phyloP scores from a whole-genome alignment of 2,329 filamentous ascomycete species.

The Neofusicoccum sp. region DNA sequence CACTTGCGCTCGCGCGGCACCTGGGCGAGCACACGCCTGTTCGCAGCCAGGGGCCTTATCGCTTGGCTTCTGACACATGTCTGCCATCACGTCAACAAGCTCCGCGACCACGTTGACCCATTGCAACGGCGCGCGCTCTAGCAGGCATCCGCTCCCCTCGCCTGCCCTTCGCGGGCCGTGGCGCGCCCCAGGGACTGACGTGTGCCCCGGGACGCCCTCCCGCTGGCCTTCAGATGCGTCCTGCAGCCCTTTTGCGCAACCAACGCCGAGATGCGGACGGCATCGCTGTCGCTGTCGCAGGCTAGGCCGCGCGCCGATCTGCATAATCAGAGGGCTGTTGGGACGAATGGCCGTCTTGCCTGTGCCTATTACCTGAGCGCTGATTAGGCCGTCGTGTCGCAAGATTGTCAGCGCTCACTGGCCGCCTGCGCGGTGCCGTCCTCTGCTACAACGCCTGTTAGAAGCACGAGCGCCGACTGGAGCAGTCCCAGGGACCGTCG shows the following conservation, averaged over 20 bases:
- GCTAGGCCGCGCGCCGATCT: not conserved
- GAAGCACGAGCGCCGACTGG: not conserved
- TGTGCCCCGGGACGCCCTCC: not conserved
- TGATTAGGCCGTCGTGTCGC: not conserved
- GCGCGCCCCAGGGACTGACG: not conserved
- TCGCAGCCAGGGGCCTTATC: not conserved
- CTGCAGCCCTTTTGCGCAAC: not conserved
- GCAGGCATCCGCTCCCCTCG: not conserved
- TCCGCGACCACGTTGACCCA: conserved; percentile 3
- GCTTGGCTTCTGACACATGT: conserved; percentile 16
- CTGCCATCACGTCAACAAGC: conserved; percentile 6
- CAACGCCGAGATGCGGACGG: not conserved
- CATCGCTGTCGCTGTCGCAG: not conserved
- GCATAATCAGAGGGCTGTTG: not conserved
- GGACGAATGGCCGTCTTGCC: not conserved
- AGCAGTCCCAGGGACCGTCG: not conserved
- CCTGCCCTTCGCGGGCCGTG: not conserved
- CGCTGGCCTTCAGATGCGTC: not conserved
- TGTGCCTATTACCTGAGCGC: not conserved
- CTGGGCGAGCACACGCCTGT: not conserved
- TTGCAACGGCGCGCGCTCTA: not conserved
- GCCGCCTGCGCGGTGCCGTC: not conserved
- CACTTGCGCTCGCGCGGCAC: not conserved
- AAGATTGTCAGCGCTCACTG: not conserved
- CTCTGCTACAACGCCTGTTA: conserved; percentile 1